phyloP scores from a whole-genome alignment of 1,284 basidiomycete genomes.

The Phellinidium pouzarii region DNA sequence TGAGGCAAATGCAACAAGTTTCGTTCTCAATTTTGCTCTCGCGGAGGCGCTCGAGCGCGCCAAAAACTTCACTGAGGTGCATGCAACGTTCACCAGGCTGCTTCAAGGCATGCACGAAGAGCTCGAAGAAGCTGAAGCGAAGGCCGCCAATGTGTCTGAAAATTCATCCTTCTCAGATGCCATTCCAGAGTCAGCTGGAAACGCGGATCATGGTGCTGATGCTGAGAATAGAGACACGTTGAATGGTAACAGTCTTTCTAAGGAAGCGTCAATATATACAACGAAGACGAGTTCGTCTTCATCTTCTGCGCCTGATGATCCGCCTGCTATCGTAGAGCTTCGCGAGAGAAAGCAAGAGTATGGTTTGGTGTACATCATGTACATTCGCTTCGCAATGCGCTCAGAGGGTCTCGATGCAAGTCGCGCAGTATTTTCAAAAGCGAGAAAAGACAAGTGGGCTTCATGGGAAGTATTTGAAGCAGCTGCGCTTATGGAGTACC shows the following conservation, averaged over 20 bases:
- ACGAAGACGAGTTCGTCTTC: slow-evolving; percentile 29
- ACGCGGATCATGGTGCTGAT: slow-evolving; percentile 26
- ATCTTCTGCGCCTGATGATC: slow-evolving; percentile 31
- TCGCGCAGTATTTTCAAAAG: slow-evolving; percentile 76
- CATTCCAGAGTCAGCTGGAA: slow-evolving; percentile 18
- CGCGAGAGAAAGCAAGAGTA: slow-evolving; percentile 60
- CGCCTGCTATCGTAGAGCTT: slow-evolving; percentile 45
- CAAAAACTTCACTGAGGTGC: slow-evolving; percentile 60
- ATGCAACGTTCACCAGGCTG: slow-evolving; percentile 65
- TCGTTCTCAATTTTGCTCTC: slow-evolving; percentile 84
- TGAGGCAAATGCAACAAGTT: slow-evolving; percentile 85
- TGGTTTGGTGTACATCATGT: slow-evolving; percentile 72
- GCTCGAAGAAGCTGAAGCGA: slow-evolving; percentile 62
- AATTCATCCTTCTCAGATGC: slow-evolving; percentile 35
- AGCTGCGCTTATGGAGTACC: slow-evolving; percentile 92
- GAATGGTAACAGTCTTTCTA: slow-evolving; percentile 1
- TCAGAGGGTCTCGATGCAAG: slow-evolving; percentile 58
- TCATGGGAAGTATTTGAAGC: slow-evolving; percentile 96
- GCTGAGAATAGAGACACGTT: slow-evolving; percentile 23
- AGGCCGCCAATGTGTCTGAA: slow-evolving; percentile 32
- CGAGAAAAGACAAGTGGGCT: slow-evolving; percentile 78
- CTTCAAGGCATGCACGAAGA: slow-evolving; percentile 63
- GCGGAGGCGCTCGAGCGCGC: slow-evolving; percentile 77
- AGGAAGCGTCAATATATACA: slow-evolving; percentile 35
- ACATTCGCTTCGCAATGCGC: slow-evolving; percentile 89